A percentile compares a stretch with the other conserved stretches of the same genome.
phyloP scores from a whole-genome alignment of 768 basidiomycete species.

The Boletellus emodensis region DNA sequence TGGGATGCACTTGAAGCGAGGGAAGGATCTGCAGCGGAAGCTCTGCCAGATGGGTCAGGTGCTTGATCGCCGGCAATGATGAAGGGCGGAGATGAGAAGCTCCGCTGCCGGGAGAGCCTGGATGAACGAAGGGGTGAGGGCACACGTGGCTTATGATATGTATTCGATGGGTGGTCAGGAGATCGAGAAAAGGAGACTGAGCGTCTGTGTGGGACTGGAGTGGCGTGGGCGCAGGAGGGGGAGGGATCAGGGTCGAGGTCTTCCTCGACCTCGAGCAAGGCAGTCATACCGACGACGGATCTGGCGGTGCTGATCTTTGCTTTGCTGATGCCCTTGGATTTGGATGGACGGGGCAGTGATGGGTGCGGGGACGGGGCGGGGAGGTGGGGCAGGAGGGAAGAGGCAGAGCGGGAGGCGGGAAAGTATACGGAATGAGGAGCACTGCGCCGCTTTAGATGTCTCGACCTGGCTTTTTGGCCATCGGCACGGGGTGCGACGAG shows the following conservation, averaged over 20 bases:
- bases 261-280: constrained; percentile 53
- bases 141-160: constrained; percentile 19
- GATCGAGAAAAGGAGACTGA: constrained; percentile 8
- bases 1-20: constrained; percentile 8
- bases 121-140: constrained; percentile 22
- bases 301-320: constrained; percentile 35
- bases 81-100: constrained; percentile 28
- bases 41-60: neutral
- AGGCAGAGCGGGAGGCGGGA: constrained; percentile 18
- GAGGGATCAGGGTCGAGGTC: constrained; percentile 27
- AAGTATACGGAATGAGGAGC: constrained; percentile 12
- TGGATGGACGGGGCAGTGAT: constrained; percentile 21
- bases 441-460: constrained; percentile 17
- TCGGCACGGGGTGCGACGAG: constrained; percentile 39
- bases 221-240: constrained; percentile 3
- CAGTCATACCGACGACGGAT: constrained; percentile 51
- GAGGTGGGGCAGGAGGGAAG: constrained; percentile 18
- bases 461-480: constrained; percentile 18
- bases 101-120: constrained; percentile 29
- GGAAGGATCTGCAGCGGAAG: constrained; percentile 1
- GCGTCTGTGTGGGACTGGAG: constrained; percentile 16
- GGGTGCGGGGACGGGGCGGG: constrained; percentile 13
- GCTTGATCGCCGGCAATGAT: constrained; percentile 6
- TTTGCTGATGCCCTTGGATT: constrained; percentile 24
- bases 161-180: constrained; percentile 7